Percentiles rank a stretch among this genome's conserved stretches.
Conservation (phyloP, 371 early-diverging fungal species). For the Mortierella sp. region DNA sequence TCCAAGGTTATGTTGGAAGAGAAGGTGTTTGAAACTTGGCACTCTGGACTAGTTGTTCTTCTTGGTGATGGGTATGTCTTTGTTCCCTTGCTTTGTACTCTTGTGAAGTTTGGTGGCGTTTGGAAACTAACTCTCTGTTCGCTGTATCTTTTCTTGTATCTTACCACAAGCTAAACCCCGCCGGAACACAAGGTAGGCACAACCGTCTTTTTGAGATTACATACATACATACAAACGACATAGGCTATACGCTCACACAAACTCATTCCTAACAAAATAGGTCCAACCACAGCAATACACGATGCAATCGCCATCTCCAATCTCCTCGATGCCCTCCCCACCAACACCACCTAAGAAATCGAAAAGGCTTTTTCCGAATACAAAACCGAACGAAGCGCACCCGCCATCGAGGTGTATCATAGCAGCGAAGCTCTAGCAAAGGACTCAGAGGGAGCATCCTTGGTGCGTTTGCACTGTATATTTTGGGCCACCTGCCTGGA, state of each 20-base stretch:
- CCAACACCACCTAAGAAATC: slow-evolving; percentile 15
- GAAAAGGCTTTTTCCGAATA: background rate
- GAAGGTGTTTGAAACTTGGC: background rate
- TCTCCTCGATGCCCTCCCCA: slow-evolving; percentile 26
- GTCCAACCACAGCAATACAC: slow-evolving; percentile 43
- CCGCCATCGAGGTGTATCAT: background rate
- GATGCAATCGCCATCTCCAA: slow-evolving; percentile 43
- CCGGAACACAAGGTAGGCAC: slow-evolving; percentile 21
- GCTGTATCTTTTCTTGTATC: background rate
- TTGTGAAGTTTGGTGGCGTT: background rate
- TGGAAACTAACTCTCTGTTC: background rate
- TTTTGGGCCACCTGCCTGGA: background rate
- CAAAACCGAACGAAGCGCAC: background rate
- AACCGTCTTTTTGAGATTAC: too few relatives aligned
- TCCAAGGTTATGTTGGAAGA: background rate
- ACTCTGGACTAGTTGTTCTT: background rate
- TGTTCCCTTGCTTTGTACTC: background rate
- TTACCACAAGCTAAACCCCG: background rate
- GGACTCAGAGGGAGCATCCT: background rate
- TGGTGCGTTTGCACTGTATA: background rate
- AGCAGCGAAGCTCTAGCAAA: background rate
- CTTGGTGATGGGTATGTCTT: background rate
- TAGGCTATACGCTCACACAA: background rate
- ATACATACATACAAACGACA: too few relatives aligned
- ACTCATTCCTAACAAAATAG: background rate